Evolutionary conservation across 1,139 yeast genomes (phyloP), one percentile per base, ranked within the genome.

Genomic region (Ogataea hybrid): DNA sequence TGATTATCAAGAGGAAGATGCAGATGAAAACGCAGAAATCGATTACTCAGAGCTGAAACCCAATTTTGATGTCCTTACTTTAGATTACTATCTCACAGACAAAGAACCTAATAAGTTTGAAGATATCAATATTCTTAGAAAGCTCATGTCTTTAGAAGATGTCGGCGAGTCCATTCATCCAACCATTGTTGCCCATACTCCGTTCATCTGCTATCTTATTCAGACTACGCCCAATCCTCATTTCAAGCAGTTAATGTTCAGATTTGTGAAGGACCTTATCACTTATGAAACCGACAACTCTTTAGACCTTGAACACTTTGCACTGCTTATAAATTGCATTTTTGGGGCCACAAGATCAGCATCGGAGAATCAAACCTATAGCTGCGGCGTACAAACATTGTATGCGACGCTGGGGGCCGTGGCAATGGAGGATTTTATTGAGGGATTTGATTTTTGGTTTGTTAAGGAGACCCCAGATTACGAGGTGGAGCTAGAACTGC

Each of bases 401-500:
- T 43, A 31, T 17, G 28, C 41, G 23, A 42, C 47, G 16, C 15
- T 51, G 15, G 42, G 44, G 25, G 49, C 51, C 1, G 39, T 49
- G 14, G 35, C 48, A 5, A 12, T 45, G 6, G 49, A 45, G 14
- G 49, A 50, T 16, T 41, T 44, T 10, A 21, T 40, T 16, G 47
- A 43, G 4, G 48, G 52, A 9, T 48, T 44, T 28, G 46, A 42
- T 20, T n/a, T 28, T 6, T 49, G 47, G 52, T 46, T 22, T 32
- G 21, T 28, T 11, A 33, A 39, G 4, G 37, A 35, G 3, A 18
- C 25, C 18, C 28, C 25, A 4, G 47, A 41, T 25, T 21, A 31
- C 5, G 50, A 44, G 9, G 42, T 51, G 5, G 46, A 48, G 30
- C 29, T 51, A 3, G 55, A 51, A 12, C 16, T 48, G 2, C 28